Conservation (phyloP, 2,329 filamentous ascomycete genomes). For the Clonostachys rosea region DNA sequence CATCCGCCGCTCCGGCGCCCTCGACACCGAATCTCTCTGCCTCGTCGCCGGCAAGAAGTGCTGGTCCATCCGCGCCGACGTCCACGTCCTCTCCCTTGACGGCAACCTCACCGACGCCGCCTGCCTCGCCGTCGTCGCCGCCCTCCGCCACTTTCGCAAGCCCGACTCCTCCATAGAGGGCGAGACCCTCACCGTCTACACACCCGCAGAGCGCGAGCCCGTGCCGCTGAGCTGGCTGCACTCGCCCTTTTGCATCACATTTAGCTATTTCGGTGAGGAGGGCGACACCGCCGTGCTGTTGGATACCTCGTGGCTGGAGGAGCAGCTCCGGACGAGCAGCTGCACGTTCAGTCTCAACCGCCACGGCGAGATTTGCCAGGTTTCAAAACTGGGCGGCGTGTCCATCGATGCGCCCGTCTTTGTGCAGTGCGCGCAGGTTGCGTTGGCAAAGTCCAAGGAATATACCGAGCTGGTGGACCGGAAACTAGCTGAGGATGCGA, state of each 20-base stretch:
- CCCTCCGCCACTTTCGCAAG: slow-evolving; percentile 84
- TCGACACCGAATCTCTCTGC: slow-evolving; percentile 94
- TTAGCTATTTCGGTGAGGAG: slow-evolving; percentile 74
- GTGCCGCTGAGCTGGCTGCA: slow-evolving; percentile 89
- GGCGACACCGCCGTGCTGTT: slow-evolving; percentile 63
- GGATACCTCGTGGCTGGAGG: slow-evolving; percentile 71
- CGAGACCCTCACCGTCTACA: slow-evolving; percentile 80
- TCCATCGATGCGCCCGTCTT: slow-evolving; percentile 76
- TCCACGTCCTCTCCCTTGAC: slow-evolving; percentile 88
- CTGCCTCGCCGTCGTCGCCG: slow-evolving; percentile 83
- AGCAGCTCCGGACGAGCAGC: slow-evolving; percentile 69
- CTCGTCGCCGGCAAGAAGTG: slow-evolving; percentile 87
- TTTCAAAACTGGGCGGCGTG: slow-evolving; percentile 84
- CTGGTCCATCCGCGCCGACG: slow-evolving; percentile 86
- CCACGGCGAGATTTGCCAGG: slow-evolving; percentile 85
- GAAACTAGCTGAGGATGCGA: slow-evolving; percentile 72
- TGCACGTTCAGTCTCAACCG: slow-evolving; percentile 83
- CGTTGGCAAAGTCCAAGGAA: slow-evolving; percentile 75
- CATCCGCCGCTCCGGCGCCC: slow-evolving; percentile 82
- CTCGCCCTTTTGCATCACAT: slow-evolving; percentile 86
- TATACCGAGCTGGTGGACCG: slow-evolving; percentile 70
- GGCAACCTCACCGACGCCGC: slow-evolving; percentile 84
- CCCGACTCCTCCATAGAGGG: slow-evolving; percentile 86
- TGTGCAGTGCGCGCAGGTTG: slow-evolving; percentile 70
- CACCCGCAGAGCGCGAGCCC: slow-evolving; percentile 79